Evolutionary conservation across 345 rosid genomes (phyloP).

Genomic region (Fremontodendron californicum): DNA sequence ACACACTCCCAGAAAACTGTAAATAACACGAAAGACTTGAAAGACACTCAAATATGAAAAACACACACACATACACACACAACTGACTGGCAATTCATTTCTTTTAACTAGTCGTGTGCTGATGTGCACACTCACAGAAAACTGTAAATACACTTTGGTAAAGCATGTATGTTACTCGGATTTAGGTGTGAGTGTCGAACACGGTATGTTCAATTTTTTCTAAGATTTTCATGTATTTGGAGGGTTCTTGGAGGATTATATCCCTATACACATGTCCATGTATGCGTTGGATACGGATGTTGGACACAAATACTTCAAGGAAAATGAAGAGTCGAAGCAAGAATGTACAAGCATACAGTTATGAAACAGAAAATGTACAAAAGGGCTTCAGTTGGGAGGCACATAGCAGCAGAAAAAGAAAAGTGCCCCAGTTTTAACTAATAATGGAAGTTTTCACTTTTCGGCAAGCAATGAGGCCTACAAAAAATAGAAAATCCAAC

Average conservation of each 20-base stretch:
- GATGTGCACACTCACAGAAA: not conserved
- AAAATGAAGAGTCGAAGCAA: too few species aligned
- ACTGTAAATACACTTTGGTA: not conserved
- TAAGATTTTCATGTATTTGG: too few species aligned
- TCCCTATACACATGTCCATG: too few species aligned
- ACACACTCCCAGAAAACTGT: not conserved
- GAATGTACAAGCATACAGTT: too few species aligned
- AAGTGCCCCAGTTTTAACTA: not conserved
- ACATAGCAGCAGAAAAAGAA: not conserved
- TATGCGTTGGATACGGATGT: too few species aligned
- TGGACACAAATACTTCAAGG: too few species aligned
- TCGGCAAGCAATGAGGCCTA: not conserved
- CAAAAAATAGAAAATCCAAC: constrained; percentile 3
- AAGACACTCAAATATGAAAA: not conserved
- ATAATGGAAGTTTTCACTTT: not conserved
- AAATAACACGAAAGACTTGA: not conserved
- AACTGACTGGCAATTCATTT: not conserved
- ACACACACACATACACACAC: too few species aligned
- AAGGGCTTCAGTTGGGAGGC: not conserved
- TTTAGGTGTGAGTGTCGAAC: too few species aligned
- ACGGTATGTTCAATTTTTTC: too few species aligned
- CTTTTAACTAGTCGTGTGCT: not conserved
- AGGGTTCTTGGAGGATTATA: not conserved
- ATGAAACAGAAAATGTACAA: not conserved
- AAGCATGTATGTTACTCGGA: too few species aligned